Evolutionary conservation across 768 basidiomycete genomes (phyloP), one percentile per base, ranked within the genome.

Genomic region (Steccherinum ochraceum): DNA sequence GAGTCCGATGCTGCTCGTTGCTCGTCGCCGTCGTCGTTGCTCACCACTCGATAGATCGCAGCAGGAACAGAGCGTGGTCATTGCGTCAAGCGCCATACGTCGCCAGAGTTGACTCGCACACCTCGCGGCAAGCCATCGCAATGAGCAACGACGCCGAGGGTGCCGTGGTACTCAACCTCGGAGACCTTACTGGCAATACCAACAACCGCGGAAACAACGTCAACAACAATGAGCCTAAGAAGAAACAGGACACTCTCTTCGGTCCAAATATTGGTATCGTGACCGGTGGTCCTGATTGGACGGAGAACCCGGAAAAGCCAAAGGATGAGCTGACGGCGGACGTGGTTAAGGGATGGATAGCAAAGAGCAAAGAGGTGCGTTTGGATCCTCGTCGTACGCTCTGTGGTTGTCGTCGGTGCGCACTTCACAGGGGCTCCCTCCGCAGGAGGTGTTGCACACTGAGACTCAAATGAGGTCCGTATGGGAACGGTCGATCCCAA

Each of bases 251-350:
- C 53, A 85, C 89, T 0, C 78, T 96, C 42, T 96, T 95, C 67
- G 93, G 93, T 0, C 93, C 93, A 7, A 89, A 86, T 64, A 88
- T 96, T 51, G 93, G 93, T 10, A 76, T 85, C 46, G 78, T 86
- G 43, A 78, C 69, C 61, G 75, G 72, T 49, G 80, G 81, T 0
- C 89, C 89, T 7, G 67, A 79, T 0, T 92, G 89, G 89, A 82
- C 89, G 1, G 67, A 78, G 23, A 59, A 64, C 23, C 72, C 72
- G 46, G 84, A 86, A 65, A 90, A 86, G 74, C 79, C 76, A 13
- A 61, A 77, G 42, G 87, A 91, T 59, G 81, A 82, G 58, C 76
- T 96, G 40, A 89, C 90, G 0, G 83, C 86, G 0, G 89, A 94
- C 25, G 74, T 88, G 41, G 84, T 97, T 56, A 83, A 79, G 61